Percentiles rank a stretch among this genome's conserved stretches.
Evolutionary conservation across 345 rosid species (phyloP).

Genomic region (Trapa bicornis): DNA sequence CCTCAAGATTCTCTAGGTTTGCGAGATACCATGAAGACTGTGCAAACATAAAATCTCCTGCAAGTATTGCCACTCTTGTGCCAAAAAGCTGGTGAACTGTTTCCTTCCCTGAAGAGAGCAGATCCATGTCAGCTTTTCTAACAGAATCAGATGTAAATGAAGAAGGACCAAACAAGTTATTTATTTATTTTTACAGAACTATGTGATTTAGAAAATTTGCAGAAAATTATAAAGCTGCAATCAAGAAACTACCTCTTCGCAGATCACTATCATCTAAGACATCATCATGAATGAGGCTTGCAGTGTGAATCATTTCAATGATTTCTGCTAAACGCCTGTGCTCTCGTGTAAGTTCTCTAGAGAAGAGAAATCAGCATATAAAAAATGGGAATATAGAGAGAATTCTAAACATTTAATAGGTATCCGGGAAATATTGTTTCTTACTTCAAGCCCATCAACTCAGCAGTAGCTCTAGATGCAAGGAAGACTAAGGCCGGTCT

Average conservation of each 20-base stretch:
- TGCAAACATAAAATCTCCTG: conserved; percentile 96
- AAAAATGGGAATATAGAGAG: background rate
- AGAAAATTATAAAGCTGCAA: background rate
- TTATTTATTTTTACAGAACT: background rate
- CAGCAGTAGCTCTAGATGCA: conserved; percentile 87
- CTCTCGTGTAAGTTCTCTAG: conserved; percentile 67
- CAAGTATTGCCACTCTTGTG: conserved; percentile 81
- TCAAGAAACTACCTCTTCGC: conserved; percentile 57
- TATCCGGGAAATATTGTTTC: conserved; percentile 12
- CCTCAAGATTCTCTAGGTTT: conserved; percentile 84
- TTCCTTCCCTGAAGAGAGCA: conserved; percentile 46
- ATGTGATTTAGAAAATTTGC: background rate
- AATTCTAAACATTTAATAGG: background rate
- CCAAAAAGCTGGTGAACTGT: conserved; percentile 78
- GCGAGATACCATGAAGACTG: conserved; percentile 98
- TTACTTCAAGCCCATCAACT: conserved; percentile 61
- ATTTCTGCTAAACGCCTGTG: conserved; percentile 92
- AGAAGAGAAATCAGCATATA: conserved; percentile 1
- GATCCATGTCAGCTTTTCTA: background rate
- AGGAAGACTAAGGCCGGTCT: conserved; percentile 91
- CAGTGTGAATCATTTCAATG: conserved; percentile 97
- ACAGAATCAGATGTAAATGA: background rate
- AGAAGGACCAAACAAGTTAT: background rate
- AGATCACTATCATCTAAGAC: conserved; percentile 84
- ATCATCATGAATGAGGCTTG: conserved; percentile 95